Evolutionary conservation across 2,329 filamentous ascomycete genomes (phyloP).

Genomic region (Aspergillus aculeatinus): DNA sequence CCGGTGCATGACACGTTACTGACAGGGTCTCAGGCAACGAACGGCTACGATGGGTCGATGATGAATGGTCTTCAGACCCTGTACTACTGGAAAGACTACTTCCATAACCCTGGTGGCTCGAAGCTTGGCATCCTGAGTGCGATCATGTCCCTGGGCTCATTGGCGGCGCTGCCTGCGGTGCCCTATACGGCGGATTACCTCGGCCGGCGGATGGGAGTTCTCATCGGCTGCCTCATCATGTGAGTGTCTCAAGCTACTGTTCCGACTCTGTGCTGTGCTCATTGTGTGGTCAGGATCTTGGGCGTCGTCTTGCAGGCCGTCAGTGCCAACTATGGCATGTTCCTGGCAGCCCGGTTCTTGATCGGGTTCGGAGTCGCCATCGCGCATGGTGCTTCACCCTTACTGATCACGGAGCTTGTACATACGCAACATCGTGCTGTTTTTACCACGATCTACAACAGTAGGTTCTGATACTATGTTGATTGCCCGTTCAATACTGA

Average conservation of each 20-base stretch:
- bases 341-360: constrained; percentile 30
- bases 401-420: constrained; percentile 31
- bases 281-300: constrained; percentile 17
- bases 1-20: background rate
- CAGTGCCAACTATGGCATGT: constrained; percentile 29
- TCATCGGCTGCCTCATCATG: constrained; percentile 35
- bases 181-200: constrained; percentile 51
- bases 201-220: constrained; percentile 49
- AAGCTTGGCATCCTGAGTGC: constrained; percentile 39
- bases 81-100: constrained; percentile 44
- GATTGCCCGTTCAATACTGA: background rate
- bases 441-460: constrained; percentile 27
- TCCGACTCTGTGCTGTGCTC: background rate
- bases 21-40: background rate
- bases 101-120: constrained; percentile 42
- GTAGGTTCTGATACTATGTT: constrained; percentile 7
- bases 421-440: constrained; percentile 31
- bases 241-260: constrained; percentile 13
- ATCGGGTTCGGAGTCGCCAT: constrained; percentile 31
- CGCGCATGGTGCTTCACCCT: constrained; percentile 27
- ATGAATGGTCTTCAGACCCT: constrained; percentile 50
- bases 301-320: constrained; percentile 31
- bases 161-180: constrained; percentile 49
- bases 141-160: constrained; percentile 52
- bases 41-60: constrained; percentile 49